These are phyloP conservation scores for Canariomyces notabilis DNA, from an alignment of 2,329 filamentous ascomycete species.

Conservation along the genomic window DNA sequence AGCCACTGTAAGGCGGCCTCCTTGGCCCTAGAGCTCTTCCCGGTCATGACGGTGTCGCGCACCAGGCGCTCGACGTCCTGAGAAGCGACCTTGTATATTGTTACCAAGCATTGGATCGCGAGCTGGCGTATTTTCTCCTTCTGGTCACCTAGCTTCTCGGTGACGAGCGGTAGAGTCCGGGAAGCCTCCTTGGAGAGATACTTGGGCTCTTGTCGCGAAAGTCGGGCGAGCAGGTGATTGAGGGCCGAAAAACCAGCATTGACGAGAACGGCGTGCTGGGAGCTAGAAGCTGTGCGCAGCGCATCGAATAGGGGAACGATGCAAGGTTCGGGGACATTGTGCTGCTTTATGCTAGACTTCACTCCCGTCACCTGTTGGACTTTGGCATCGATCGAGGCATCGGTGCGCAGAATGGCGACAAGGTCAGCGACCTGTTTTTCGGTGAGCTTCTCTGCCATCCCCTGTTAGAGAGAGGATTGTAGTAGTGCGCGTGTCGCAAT, in stretches of 20 bases:
- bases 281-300: conserved; percentile 67
- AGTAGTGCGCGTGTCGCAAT: conserved; percentile 4
- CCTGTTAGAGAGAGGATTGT: conserved; percentile 18
- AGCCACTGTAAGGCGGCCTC: conserved; percentile 84
- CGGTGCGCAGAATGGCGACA: conserved; percentile 40
- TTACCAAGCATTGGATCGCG: conserved; percentile 69
- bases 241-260: conserved; percentile 83
- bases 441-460: conserved; percentile 34
- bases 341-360: conserved; percentile 89
- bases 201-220: conserved; percentile 79
- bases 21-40: conserved; percentile 79
- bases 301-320: conserved; percentile 76
- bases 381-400: conserved; percentile 57
- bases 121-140: conserved; percentile 79
- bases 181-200: conserved; percentile 64
- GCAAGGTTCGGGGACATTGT: conserved; percentile 73
- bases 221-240: conserved; percentile 78
- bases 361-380: conserved; percentile 62
- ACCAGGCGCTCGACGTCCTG: conserved; percentile 75
- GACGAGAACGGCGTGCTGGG: conserved; percentile 71
- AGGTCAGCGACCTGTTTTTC: conserved; percentile 39
- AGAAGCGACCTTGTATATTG: conserved; percentile 66
- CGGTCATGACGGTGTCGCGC: conserved; percentile 69
- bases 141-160: conserved; percentile 81
- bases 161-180: conserved; percentile 66